These are phyloP conservation scores for Akanthomyces dipterigenus DNA, from an alignment of 2,329 filamentous ascomycete genomes.

Conservation along the genomic window DNA sequence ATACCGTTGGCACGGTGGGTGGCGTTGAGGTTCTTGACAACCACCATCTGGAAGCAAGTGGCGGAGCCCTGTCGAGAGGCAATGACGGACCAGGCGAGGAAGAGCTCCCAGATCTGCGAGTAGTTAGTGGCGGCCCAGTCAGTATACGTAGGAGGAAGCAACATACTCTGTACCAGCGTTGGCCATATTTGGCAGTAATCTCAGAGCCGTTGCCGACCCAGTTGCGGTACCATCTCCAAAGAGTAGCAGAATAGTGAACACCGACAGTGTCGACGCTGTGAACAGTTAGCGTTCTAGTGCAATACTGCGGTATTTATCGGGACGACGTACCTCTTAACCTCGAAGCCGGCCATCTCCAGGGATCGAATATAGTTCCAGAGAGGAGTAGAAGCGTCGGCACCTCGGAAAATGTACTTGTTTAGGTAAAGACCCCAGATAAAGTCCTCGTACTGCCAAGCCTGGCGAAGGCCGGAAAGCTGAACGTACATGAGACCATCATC, in stretches of 20 bases:
- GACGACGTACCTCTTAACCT: constrained; percentile 62
- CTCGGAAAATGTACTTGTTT: constrained; percentile 99
- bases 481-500: constrained; percentile 95
- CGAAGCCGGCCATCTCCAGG: constrained; percentile 64
- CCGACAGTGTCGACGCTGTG: constrained; percentile 76
- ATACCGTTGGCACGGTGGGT: constrained; percentile 76
- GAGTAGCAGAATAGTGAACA: constrained; percentile 91
- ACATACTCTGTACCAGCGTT: constrained; percentile 87
- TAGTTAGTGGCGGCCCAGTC: neutral
- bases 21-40: constrained; percentile 87
- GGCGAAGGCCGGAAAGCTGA: constrained; percentile 89
- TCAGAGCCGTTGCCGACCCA: constrained; percentile 93
- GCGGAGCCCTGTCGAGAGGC: constrained; percentile 76
- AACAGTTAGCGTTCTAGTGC: neutral
- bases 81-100: constrained; percentile 81
- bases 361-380: constrained; percentile 80
- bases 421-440: constrained; percentile 97
- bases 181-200: constrained; percentile 90
- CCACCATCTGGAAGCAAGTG: constrained; percentile 79
- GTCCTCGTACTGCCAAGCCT: constrained; percentile 96
- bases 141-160: neutral
- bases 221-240: constrained; percentile 99
- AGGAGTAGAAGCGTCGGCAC: constrained; percentile 90
- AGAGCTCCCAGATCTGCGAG: constrained; percentile 83
- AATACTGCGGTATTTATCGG: neutral